Evolutionary conservation across 192 early-diverging fungal genomes (phyloP).

Genomic region (Gigaspora rosea): DNA sequence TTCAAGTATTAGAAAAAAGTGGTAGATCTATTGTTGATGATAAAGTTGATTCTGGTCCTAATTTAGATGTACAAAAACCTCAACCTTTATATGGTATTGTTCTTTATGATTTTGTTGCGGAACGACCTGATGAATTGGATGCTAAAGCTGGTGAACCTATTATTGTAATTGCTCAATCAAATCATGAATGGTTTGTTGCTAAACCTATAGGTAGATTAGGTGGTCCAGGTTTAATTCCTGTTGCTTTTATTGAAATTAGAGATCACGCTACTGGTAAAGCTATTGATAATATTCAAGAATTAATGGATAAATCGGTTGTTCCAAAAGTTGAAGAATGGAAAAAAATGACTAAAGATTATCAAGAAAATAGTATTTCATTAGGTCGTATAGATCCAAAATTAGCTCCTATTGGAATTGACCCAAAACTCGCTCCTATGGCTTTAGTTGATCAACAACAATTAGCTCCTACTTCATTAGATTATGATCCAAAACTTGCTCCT

Average conservation of each 20-base stretch:
- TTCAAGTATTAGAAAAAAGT: constrained; percentile 69
- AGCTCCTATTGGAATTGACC: constrained; percentile 14
- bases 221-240: constrained; percentile 73
- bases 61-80: constrained; percentile 40
- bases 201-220: constrained; percentile 65
- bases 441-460: background rate
- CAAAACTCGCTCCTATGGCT: background rate
- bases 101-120: constrained; percentile 73
- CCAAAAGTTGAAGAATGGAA: constrained; percentile 69
- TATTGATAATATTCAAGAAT: constrained; percentile 63
- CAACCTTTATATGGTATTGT: constrained; percentile 67
- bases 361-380: constrained; percentile 49
- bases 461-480: background rate
- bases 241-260: constrained; percentile 73
- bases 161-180: constrained; percentile 77
- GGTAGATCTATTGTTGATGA: constrained; percentile 13
- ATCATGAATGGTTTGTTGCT: constrained; percentile 78
- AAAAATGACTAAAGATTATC: constrained; percentile 61
- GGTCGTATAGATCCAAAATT: constrained; percentile 46
- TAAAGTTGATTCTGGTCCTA: constrained; percentile 23
- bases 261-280: constrained; percentile 67
- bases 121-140: constrained; percentile 70
- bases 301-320: constrained; percentile 64
- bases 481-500: background rate
- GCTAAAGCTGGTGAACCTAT: constrained; percentile 71